Percentiles rank a stretch among this genome's conserved stretches.
phyloP scores from a whole-genome alignment of 83 land plant species.

The Picea engelmannii region DNA sequence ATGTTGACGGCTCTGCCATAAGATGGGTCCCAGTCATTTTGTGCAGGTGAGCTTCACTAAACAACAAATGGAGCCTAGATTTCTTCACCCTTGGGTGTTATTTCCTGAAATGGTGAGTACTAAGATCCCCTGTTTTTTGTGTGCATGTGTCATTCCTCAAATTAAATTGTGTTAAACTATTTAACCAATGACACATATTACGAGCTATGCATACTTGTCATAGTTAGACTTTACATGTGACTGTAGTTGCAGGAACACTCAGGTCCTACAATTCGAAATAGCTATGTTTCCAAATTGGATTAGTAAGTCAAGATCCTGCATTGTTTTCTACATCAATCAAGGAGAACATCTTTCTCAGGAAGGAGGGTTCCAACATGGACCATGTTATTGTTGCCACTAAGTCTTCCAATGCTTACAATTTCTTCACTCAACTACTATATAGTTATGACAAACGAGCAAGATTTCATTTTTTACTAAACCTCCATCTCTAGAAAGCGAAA shows the following conservation, averaged over 20 bases:
- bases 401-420: slow-evolving; percentile 3
- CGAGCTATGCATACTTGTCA: too few species aligned
- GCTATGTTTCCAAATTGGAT: slow-evolving; percentile 74
- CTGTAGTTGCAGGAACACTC: slow-evolving; percentile 14
- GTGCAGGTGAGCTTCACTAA: too few species aligned
- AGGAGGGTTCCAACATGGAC: not conserved
- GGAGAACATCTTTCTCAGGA: slow-evolving; percentile 16
- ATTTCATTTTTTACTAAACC: not conserved
- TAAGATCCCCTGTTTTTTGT: too few species aligned
- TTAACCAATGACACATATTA: too few species aligned
- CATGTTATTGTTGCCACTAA: slow-evolving; percentile 2
- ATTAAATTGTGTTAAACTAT: too few species aligned
- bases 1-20: too few species aligned
- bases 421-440: not conserved
- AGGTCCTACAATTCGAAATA: slow-evolving; percentile 47
- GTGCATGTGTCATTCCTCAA: too few species aligned
- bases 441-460: not conserved
- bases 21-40: too few species aligned
- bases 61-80: too few species aligned
- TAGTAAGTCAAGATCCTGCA: slow-evolving; percentile 89
- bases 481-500: not conserved
- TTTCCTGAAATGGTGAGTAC: too few species aligned
- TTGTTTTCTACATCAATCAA: slow-evolving; percentile 30
- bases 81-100: too few species aligned
- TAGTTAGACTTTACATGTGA: too few species aligned